A percentile compares a stretch with the other conserved stretches of the same genome.
phyloP scores from a whole-genome alignment of 176 grass and related monocot species.

The Eleusine indica region DNA sequence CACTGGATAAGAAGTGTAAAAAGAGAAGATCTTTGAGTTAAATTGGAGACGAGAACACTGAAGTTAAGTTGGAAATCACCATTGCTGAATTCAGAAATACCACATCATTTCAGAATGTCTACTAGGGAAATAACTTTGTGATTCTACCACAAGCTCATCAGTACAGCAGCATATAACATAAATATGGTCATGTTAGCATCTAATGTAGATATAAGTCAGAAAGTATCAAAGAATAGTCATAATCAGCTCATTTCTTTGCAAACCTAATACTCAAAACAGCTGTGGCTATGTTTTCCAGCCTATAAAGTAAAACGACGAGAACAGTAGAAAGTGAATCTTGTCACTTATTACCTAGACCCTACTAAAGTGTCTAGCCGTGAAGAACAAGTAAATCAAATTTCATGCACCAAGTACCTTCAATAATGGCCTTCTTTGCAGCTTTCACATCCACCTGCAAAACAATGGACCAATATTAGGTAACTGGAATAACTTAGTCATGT shows the following conservation, averaged over 20 bases:
- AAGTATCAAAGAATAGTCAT: constrained; percentile 3
- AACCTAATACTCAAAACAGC: neutral
- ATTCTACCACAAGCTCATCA: constrained; percentile 1
- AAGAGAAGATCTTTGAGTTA: neutral
- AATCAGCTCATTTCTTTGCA: neutral
- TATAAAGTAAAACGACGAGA: constrained; percentile 10
- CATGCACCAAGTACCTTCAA: constrained; percentile 68
- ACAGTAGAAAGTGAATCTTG: neutral
- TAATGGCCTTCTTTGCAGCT: constrained; percentile 78
- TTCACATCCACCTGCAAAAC: constrained; percentile 84
- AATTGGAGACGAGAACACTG: neutral
- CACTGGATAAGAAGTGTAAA: neutral
- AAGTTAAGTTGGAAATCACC: constrained; percentile 7
- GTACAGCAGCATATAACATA: constrained; percentile 27
- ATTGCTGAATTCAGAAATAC: neutral
- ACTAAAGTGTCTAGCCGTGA: neutral
- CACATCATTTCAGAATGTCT: neutral
- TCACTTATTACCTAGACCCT: neutral
- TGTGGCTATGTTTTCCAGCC: neutral
- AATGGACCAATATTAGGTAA: constrained; percentile 32
- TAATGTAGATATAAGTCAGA: neutral
- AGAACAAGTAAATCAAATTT: constrained; percentile 10
- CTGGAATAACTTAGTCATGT: neutral
- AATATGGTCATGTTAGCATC: neutral
- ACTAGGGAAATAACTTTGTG: neutral